phyloP scores from a whole-genome alignment of 768 basidiomycete genomes.

The Gautieria morchelliformis region DNA sequence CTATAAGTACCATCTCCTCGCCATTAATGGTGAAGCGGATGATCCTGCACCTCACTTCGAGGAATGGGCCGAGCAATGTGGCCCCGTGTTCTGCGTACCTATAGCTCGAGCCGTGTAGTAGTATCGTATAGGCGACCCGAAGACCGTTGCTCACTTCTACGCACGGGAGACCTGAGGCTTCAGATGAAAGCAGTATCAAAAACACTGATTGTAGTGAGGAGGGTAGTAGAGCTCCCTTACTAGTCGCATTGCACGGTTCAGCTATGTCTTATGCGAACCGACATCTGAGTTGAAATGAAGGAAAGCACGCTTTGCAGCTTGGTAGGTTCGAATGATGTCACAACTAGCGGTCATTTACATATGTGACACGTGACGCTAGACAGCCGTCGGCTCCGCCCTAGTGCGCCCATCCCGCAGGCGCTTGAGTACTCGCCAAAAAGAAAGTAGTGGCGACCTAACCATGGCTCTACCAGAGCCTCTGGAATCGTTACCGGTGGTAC shows the following conservation, averaged over 20 bases:
- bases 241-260: too few relatives aligned
- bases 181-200: slow-evolving; percentile 15
- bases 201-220: slow-evolving; percentile 20
- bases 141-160: slow-evolving; percentile 42
- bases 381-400: too few relatives aligned
- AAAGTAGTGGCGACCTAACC: neutral
- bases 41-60: slow-evolving; percentile 30
- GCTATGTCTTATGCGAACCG: too few relatives aligned
- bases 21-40: slow-evolving; percentile 17
- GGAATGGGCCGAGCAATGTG: slow-evolving; percentile 39
- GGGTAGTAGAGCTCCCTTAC: too few relatives aligned
- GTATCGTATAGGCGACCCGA: slow-evolving; percentile 25
- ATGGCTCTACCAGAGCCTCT: neutral
- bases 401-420: too few relatives aligned
- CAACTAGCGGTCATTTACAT: too few relatives aligned
- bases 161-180: slow-evolving; percentile 22
- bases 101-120: slow-evolving; percentile 12
- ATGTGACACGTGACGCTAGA: too few relatives aligned
- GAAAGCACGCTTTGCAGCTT: too few relatives aligned
- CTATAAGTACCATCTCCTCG: too few relatives aligned
- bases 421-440: too few relatives aligned
- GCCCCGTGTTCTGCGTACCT: slow-evolving; percentile 37
- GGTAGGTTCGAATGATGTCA: too few relatives aligned
- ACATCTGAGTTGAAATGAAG: too few relatives aligned
- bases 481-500: neutral